Percentiles rank a stretch among this genome's conserved stretches.
Conservation (phyloP, 768 basidiomycete genomes). For the Amanita rubescens region DNA sequence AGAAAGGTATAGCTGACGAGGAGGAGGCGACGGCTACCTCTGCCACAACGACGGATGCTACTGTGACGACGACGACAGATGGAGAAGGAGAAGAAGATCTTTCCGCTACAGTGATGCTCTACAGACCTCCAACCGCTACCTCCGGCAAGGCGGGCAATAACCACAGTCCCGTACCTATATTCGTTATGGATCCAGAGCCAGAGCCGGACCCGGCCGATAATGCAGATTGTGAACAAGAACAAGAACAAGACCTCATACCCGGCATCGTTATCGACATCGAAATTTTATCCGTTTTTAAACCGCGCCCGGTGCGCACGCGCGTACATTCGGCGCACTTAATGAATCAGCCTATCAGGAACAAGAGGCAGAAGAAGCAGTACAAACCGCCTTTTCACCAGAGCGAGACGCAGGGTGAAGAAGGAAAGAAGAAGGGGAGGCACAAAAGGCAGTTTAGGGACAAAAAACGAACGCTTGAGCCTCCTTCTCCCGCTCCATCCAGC, state of each 20-base stretch:
- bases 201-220: constrained; percentile 28
- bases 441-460: constrained; percentile 14
- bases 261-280: constrained; percentile 49
- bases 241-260: constrained; percentile 11
- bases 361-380: constrained; percentile 29
- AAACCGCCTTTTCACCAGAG: constrained; percentile 39
- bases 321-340: constrained; percentile 19
- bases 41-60: constrained; percentile 30
- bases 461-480: not conserved
- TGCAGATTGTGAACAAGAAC: constrained; percentile 22
- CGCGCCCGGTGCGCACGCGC: constrained; percentile 49
- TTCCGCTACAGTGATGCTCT: constrained; percentile 15
- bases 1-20: constrained; percentile 14
- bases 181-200: constrained; percentile 38
- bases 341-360: constrained; percentile 27
- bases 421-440: not conserved
- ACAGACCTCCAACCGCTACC: not conserved
- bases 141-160: no score
- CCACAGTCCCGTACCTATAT: constrained; percentile 17
- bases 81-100: constrained; percentile 9
- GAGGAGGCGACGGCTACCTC: constrained; percentile 22
- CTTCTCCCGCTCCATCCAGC: not conserved
- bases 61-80: constrained; percentile 30
- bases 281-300: constrained; percentile 68
- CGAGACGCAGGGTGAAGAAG: constrained; percentile 36